Percentiles rank a stretch among this genome's conserved stretches.
phyloP scores from a whole-genome alignment of 2,329 filamentous ascomycete genomes.

The Penicillium polonicum region DNA sequence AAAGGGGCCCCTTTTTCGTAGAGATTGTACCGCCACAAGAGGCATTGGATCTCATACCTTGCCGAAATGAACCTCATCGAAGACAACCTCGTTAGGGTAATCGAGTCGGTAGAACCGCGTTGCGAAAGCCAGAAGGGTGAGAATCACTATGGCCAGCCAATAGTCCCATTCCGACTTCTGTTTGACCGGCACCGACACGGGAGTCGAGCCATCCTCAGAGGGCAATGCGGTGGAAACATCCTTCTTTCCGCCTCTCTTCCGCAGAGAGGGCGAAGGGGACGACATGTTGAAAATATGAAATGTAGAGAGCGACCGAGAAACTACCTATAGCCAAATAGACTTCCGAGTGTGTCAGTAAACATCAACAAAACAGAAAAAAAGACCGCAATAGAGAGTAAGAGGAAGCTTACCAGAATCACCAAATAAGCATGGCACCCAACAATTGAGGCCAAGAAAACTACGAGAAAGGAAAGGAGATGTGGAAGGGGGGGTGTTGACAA shows the following conservation, averaged over 20 bases:
- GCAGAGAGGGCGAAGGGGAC: conserved; percentile 39
- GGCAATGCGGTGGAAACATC: conserved; percentile 27
- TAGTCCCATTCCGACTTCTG: conserved; percentile 72
- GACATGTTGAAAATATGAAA: conserved; percentile 34
- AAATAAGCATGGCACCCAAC: conserved; percentile 25
- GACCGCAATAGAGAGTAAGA: background rate
- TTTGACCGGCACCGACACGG: conserved; percentile 24
- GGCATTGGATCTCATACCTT: conserved; percentile 65
- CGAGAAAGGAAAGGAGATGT: conserved; percentile 13
- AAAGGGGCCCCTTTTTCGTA: conserved; percentile 3
- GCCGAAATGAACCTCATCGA: conserved; percentile 98
- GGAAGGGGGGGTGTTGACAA: conserved; percentile 9
- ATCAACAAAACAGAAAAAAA: background rate
- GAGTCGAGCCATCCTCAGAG: conserved; percentile 24
- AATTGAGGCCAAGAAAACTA: conserved; percentile 15
- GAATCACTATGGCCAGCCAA: conserved; percentile 70
- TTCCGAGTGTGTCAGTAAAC: conserved; percentile 17
- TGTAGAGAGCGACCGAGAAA: conserved; percentile 31
- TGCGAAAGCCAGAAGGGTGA: conserved; percentile 80
- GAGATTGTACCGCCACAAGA: conserved; percentile 2
- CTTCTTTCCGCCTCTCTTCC: conserved; percentile 45
- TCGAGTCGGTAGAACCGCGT: conserved; percentile 96
- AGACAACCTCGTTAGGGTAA: conserved; percentile 94
- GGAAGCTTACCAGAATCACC: conserved; percentile 24
- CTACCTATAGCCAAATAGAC: conserved; percentile 32